Conservation (phyloP, 208 protist genomes). For the Chromosphaera perkinsii region DNA sequence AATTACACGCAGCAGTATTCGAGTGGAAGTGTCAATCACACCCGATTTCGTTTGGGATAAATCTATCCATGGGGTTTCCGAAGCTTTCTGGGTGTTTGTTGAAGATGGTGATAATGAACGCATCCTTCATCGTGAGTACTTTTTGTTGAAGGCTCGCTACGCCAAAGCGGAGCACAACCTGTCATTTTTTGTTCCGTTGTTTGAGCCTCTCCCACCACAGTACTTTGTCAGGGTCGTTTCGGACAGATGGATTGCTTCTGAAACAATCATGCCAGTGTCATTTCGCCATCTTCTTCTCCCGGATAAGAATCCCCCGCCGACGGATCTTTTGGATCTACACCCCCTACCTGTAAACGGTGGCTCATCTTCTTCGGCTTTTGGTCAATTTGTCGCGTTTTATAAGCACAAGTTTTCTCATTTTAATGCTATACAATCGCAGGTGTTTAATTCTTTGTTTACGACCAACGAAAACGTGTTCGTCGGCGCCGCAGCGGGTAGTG, state of each 20-base stretch:
- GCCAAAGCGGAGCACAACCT: slow-evolving; percentile 67
- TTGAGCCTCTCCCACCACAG: slow-evolving; percentile 74
- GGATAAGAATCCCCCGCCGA: slow-evolving; percentile 65
- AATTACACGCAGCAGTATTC: slow-evolving; percentile 84
- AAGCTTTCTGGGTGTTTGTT: slow-evolving; percentile 84
- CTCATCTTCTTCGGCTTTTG: background rate
- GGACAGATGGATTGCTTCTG: slow-evolving; percentile 63
- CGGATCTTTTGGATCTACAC: slow-evolving; percentile 78
- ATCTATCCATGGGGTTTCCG: slow-evolving; percentile 72
- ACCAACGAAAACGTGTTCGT: slow-evolving; percentile 64
- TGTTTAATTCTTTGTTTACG: slow-evolving; percentile 58
- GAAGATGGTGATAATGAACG: slow-evolving; percentile 83
- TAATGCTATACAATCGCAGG: background rate
- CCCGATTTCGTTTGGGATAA: slow-evolving; percentile 91
- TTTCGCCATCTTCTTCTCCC: slow-evolving; percentile 82
- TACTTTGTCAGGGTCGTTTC: slow-evolving; percentile 76
- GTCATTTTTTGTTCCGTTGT: slow-evolving; percentile 82
- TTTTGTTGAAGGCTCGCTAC: slow-evolving; percentile 70
- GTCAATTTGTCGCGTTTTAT: background rate
- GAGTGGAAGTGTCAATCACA: slow-evolving; percentile 87
- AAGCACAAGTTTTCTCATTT: background rate
- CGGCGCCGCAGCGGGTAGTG: slow-evolving; percentile 63
- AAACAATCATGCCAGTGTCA: slow-evolving; percentile 63
- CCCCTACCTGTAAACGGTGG: slow-evolving; percentile 55
- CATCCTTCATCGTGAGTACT: slow-evolving; percentile 91